Evolutionary conservation across 176 grass and related monocot genomes (phyloP).

Genomic region (Oryza longistaminata): DNA sequence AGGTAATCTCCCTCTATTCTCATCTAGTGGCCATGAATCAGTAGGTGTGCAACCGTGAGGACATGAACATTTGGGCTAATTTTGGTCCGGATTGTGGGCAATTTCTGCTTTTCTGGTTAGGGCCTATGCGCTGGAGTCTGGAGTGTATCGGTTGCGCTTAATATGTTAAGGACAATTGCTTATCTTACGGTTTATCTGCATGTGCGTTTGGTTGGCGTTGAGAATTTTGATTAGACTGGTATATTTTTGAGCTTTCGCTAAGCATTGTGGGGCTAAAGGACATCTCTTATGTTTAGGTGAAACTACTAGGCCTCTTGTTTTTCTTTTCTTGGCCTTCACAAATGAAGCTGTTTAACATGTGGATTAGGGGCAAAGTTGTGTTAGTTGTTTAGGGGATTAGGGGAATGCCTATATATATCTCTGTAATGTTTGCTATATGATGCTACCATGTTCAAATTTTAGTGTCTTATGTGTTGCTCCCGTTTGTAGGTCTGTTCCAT

Average conservation of each 20-base stretch:
- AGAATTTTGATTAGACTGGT: slow-evolving; percentile 14
- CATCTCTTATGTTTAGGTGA: neutral
- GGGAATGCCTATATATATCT: no score
- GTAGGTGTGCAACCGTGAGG: neutral
- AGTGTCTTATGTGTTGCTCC: no score
- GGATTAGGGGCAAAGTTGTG: no score
- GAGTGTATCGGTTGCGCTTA: neutral
- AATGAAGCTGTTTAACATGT: neutral
- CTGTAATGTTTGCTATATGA: no score
- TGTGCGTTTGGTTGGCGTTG: slow-evolving; percentile 23
- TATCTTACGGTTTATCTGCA: slow-evolving; percentile 19
- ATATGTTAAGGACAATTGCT: neutral
- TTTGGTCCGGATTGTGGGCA: slow-evolving; percentile 11
- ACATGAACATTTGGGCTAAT: neutral
- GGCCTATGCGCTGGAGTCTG: neutral
- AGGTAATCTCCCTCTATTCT: no score
- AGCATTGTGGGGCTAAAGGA: slow-evolving; percentile 14
- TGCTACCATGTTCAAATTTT: no score
- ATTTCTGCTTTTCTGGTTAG: slow-evolving; percentile 17
- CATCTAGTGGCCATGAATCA: no score
- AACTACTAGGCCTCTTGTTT: neutral
- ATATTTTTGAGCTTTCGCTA: slow-evolving; percentile 9
- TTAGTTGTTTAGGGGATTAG: no score
- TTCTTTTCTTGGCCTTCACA: neutral
- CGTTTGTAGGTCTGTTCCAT: no score